A percentile compares a stretch with the other conserved stretches of the same genome.
phyloP scores from a whole-genome alignment of 2,329 filamentous ascomycete genomes.

The Phaeosphaeriaceae sp. region DNA sequence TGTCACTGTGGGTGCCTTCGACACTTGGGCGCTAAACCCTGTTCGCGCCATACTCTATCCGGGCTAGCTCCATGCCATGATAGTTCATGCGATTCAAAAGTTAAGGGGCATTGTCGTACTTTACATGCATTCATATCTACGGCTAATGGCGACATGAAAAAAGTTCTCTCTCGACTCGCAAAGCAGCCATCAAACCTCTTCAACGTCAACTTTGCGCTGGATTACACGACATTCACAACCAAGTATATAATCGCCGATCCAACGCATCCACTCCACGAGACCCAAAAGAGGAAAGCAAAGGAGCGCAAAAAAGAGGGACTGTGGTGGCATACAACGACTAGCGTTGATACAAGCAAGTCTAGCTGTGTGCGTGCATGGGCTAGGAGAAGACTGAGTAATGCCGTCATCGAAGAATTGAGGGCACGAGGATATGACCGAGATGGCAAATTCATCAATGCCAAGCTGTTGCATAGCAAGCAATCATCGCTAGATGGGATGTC shows the following conservation, averaged over 20 bases:
- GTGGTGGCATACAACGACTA: slow-evolving; percentile 41
- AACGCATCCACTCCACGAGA: slow-evolving; percentile 34
- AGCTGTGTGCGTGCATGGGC: slow-evolving; percentile 42
- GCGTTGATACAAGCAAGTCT: slow-evolving; percentile 34
- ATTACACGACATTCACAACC: slow-evolving; percentile 32
- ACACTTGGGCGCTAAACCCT: slow-evolving; percentile 14
- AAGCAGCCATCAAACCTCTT: slow-evolving; percentile 23
- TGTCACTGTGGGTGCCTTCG: slow-evolving; percentile 23
- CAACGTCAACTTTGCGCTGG: slow-evolving; percentile 28
- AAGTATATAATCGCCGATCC: slow-evolving; percentile 28
- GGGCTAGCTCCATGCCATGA: slow-evolving; percentile 6
- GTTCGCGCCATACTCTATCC: not conserved
- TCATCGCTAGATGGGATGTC: slow-evolving; percentile 9
- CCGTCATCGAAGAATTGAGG: slow-evolving; percentile 38
- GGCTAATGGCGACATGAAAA: slow-evolving; percentile 26
- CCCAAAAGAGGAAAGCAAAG: slow-evolving; percentile 22
- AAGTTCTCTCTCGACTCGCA: slow-evolving; percentile 14
- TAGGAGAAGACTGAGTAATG: slow-evolving; percentile 36
- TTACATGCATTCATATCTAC: not conserved
- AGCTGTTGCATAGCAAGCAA: not conserved
- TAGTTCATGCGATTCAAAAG: not conserved
- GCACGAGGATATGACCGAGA: slow-evolving; percentile 35
- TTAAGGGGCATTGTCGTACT: not conserved
- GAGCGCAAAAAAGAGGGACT: slow-evolving; percentile 33
- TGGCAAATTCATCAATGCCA: slow-evolving; percentile 25